These are phyloP conservation scores for Diplodia sapinea DNA, from an alignment of 2,329 filamentous ascomycete species.

Conservation along the genomic window DNA sequence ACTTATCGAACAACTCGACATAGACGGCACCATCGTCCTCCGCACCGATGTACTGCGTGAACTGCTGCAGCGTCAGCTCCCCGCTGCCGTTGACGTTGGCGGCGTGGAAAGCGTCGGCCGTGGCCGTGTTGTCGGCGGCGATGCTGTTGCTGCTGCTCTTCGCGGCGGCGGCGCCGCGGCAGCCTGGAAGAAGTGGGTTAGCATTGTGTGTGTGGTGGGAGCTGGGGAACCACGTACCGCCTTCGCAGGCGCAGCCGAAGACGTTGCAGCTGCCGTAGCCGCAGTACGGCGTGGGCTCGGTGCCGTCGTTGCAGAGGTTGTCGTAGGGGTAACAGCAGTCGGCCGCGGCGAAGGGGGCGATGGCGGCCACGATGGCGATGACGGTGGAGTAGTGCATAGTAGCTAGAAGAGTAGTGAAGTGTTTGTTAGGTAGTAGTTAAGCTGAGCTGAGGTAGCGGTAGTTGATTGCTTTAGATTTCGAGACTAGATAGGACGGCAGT, in stretches of 20 bases:
- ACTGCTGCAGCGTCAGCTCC: neutral
- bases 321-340: neutral
- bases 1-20: neutral
- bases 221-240: neutral
- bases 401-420: neutral
- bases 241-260: neutral
- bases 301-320: neutral
- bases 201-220: neutral
- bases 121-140: neutral
- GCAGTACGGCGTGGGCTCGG: neutral
- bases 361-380: neutral
- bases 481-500: neutral
- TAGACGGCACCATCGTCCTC: neutral
- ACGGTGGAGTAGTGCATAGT: neutral
- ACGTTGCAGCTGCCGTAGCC: neutral
- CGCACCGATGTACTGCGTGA: neutral
- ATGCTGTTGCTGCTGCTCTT: neutral
- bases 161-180: too few species aligned
- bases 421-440: neutral
- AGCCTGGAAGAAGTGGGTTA: neutral
- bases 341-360: neutral
- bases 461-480: neutral
- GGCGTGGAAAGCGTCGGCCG: neutral
- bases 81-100: neutral
- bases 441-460: neutral